Conservation (phyloP, 2,329 filamentous ascomycete species). For the Colletotrichum graminicola region DNA sequence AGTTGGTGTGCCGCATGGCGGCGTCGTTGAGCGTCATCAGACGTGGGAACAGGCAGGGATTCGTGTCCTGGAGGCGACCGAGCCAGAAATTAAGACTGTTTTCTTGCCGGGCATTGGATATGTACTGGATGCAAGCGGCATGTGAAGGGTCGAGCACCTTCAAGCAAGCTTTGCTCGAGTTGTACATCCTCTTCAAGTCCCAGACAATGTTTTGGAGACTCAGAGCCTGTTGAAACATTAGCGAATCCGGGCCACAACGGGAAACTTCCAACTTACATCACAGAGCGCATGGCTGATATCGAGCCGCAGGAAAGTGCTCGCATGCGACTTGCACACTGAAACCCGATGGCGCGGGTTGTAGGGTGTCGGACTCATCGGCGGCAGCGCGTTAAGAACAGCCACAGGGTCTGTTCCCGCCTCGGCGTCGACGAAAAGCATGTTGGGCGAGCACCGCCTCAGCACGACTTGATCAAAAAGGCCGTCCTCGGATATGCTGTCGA, state of each 20-base stretch:
- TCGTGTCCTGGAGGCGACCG: conserved; percentile 52
- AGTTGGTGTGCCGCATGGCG: conserved; percentile 52
- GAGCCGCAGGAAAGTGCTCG: conserved; percentile 61
- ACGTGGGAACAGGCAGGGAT: conserved; percentile 61
- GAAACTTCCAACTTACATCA: conserved; percentile 51
- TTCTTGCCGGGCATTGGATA: conserved; percentile 50
- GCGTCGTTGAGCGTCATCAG: conserved; percentile 47
- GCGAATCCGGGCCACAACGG: neutral
- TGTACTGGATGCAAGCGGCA: conserved; percentile 54
- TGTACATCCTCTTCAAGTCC: conserved; percentile 62
- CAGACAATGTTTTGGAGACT: conserved; percentile 61
- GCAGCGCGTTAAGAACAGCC: conserved; percentile 56
- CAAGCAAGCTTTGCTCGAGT: conserved; percentile 52
- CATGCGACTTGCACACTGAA: conserved; percentile 60
- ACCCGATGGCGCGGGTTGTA: conserved; percentile 63
- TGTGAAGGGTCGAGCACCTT: conserved; percentile 52
- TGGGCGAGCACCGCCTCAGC: conserved; percentile 60
- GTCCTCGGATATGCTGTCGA: conserved; percentile 61
- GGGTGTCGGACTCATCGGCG: conserved; percentile 53
- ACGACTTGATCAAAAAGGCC: conserved; percentile 65
- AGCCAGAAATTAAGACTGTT: conserved; percentile 62
- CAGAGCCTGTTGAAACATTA: conserved; percentile 20
- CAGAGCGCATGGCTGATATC: conserved; percentile 65
- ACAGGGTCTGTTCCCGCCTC: conserved; percentile 54
- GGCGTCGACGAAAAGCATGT: conserved; percentile 66